Percentiles rank a stretch among this genome's conserved stretches.
These are phyloP conservation scores for Phytophthora nicotianae DNA, from an alignment of 352 stramenopile genomes.

Conservation along the genomic window DNA sequence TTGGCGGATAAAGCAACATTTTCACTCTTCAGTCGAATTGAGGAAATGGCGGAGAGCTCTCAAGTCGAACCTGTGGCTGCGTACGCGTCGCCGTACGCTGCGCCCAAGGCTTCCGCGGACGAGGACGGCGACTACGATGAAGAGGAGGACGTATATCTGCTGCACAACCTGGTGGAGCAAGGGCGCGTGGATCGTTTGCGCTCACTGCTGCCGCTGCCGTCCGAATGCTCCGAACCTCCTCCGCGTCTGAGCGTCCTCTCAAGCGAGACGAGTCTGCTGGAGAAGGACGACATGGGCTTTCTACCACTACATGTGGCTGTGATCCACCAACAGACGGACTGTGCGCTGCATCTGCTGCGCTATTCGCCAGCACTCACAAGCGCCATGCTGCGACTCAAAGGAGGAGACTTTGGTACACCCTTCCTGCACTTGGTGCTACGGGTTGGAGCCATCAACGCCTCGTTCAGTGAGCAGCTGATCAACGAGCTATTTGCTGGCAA, in stretches of 20 bases:
- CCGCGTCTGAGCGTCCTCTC: constrained; percentile 47
- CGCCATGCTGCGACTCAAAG: constrained; percentile 72
- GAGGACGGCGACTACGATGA: constrained; percentile 53
- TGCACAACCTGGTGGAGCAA: constrained; percentile 71
- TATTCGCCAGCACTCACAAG: constrained; percentile 71
- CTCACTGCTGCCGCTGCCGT: constrained; percentile 46
- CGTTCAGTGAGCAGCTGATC: constrained; percentile 50
- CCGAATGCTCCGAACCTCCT: constrained; percentile 6
- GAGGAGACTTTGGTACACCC: constrained; percentile 62
- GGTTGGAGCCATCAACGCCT: constrained; percentile 60
- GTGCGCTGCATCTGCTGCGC: constrained; percentile 52
- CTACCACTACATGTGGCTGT: constrained; percentile 78
- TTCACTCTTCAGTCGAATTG: not conserved
- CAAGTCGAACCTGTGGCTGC: constrained; percentile 3
- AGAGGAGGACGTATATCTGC: constrained; percentile 43
- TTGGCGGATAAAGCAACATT: not conserved
- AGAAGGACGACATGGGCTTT: constrained; percentile 87
- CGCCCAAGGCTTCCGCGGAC: constrained; percentile 16
- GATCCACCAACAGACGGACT: constrained; percentile 58
- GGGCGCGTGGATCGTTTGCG: constrained; percentile 53
- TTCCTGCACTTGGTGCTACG: constrained; percentile 75
- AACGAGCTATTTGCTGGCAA: constrained; percentile 38
- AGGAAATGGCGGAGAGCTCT: constrained; percentile 9
- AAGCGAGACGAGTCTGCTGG: constrained; percentile 60
- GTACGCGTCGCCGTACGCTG: not conserved